phyloP scores from a whole-genome alignment of 2,329 filamentous ascomycete species.

The Trichophyton equinum region DNA sequence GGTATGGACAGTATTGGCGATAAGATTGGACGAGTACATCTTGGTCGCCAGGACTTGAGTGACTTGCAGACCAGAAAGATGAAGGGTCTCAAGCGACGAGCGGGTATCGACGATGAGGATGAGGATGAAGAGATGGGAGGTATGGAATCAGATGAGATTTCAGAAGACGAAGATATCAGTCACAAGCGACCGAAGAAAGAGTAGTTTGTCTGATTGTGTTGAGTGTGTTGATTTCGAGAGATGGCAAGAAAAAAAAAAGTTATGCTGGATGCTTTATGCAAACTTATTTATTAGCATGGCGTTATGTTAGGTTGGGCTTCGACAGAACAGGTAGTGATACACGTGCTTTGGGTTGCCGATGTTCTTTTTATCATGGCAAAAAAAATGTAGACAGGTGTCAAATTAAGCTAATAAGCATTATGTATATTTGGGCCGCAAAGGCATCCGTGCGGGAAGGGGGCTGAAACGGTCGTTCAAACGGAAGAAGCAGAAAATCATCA shows the following conservation, averaged over 20 bases:
- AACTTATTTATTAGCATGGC: slow-evolving; percentile 1
- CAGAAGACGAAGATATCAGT: slow-evolving; percentile 21
- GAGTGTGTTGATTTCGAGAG: not conserved
- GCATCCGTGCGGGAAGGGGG: not conserved
- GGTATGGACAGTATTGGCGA: slow-evolving; percentile 83
- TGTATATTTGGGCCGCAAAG: not conserved
- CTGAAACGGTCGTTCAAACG: not conserved
- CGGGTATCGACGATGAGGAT: slow-evolving; percentile 48
- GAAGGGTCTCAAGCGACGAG: slow-evolving; percentile 87
- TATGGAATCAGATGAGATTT: slow-evolving; percentile 33
- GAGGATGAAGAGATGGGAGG: slow-evolving; percentile 40
- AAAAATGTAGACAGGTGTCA: not conserved
- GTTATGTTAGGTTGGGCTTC: not conserved
- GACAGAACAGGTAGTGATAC: not conserved
- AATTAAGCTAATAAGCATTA: slow-evolving; percentile 2
- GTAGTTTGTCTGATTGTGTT: not conserved
- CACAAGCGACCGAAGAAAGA: not conserved
- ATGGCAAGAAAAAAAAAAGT: not conserved
- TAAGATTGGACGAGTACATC: slow-evolving; percentile 86
- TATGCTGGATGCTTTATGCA: not conserved
- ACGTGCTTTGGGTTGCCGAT: not conserved
- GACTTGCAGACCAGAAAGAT: slow-evolving; percentile 94
- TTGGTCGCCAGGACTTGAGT: slow-evolving; percentile 77
- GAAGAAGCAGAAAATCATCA: not conserved
- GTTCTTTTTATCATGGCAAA: not conserved